Percentiles rank a stretch among this genome's conserved stretches.
Conservation (phyloP, 2,329 filamentous ascomycete genomes). For the Dryadomyces quercivorus region DNA sequence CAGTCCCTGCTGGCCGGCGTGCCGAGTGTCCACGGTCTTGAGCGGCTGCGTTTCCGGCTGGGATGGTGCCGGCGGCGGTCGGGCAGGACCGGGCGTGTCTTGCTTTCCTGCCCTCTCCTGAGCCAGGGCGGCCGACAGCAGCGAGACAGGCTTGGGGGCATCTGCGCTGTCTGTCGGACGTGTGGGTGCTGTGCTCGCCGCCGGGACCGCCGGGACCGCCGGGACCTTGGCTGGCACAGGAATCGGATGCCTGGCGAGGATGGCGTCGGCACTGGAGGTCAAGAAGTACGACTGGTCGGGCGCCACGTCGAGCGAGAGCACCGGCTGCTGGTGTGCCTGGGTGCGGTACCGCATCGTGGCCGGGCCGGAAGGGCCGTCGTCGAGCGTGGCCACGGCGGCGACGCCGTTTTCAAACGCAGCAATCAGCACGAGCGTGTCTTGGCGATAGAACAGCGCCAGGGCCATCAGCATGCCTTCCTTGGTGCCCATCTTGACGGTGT, state of each 20-base stretch:
- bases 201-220: background rate
- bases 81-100: too few species aligned
- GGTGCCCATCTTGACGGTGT: constrained; percentile 36
- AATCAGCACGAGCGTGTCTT: constrained; percentile 39
- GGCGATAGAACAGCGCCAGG: constrained; percentile 45
- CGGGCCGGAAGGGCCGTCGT: constrained; percentile 17
- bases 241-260: constrained; percentile 65
- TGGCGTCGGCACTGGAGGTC: constrained; percentile 71
- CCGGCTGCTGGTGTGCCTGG: constrained; percentile 63
- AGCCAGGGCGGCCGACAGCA: constrained; percentile 19
- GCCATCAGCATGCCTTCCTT: constrained; percentile 83
- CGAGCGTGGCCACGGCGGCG: constrained; percentile 50
- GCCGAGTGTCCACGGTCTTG: constrained; percentile 63
- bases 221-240: constrained; percentile 11
- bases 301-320: constrained; percentile 59
- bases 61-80: constrained; percentile 7
- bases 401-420: constrained; percentile 81
- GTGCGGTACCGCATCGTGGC: constrained; percentile 49
- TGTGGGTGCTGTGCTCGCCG: background rate
- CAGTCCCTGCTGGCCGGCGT: constrained; percentile 80
- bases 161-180: background rate
- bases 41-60: constrained; percentile 32
- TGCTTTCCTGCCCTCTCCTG: background rate
- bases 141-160: constrained; percentile 11
- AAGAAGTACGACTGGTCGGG: constrained; percentile 47